A percentile compares a stretch with the other conserved stretches of the same genome.
Evolutionary conservation across 2,329 filamentous ascomycete species (phyloP).

Genomic region (Xylariaceae sp.): DNA sequence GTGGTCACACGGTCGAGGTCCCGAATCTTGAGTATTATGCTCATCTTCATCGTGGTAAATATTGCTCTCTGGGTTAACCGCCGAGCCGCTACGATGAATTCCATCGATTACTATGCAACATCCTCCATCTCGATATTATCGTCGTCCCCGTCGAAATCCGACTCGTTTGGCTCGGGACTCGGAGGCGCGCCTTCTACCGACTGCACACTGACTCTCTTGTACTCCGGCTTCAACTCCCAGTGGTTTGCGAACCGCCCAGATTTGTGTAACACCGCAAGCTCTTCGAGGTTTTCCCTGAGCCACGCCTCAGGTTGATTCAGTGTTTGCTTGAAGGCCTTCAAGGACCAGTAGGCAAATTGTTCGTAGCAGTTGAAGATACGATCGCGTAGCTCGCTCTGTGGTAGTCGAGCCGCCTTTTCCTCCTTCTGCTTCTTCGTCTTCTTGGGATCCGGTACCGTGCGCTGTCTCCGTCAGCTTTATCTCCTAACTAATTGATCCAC

Average conservation of each 20-base stretch:
- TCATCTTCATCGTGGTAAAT: no score
- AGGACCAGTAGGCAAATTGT: conserved; percentile 86
- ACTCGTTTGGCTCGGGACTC: conserved; percentile 41
- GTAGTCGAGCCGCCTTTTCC: conserved; percentile 68
- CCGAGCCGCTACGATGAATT: no score
- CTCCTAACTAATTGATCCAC: conserved; percentile 1
- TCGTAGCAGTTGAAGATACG: conserved; percentile 78
- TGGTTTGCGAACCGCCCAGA: conserved; percentile 79
- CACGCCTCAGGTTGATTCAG: conserved; percentile 90
- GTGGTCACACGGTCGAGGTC: no score
- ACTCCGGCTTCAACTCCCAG: conserved; percentile 74
- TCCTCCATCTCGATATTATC: conserved; percentile 74
- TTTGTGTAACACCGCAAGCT: conserved; percentile 77
- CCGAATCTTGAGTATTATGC: no score
- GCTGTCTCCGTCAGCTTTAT: conserved; percentile 19
- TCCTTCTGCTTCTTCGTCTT: conserved; percentile 62
- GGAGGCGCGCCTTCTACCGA: conserved; percentile 48
- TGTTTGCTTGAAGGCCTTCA: conserved; percentile 72
- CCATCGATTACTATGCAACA: no score
- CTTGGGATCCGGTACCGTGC: conserved; percentile 40
- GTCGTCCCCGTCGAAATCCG: conserved; percentile 59
- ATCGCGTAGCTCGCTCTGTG: conserved; percentile 82
- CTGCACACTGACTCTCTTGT: conserved; percentile 49
- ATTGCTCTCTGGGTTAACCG: no score
- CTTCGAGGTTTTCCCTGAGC: conserved; percentile 76